Percentiles rank a stretch among this genome's conserved stretches.
Conservation (phyloP, 805 yeast genomes). For the Candida rishiriensis region DNA sequence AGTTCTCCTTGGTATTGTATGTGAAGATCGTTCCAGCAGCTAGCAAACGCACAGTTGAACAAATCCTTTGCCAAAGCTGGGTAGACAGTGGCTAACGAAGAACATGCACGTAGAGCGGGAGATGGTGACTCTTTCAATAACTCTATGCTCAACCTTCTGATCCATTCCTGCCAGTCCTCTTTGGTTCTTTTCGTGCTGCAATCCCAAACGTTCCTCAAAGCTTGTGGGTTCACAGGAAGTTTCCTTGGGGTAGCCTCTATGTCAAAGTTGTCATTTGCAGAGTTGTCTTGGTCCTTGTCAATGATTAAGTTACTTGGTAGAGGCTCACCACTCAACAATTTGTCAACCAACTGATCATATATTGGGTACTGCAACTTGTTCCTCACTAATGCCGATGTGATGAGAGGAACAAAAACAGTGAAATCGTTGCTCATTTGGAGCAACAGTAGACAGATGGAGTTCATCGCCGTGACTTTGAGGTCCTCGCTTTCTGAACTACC, state of each 20-base stretch:
- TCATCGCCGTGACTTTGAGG: constrained; percentile 60
- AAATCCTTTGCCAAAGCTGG: constrained; percentile 85
- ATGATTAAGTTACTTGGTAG: constrained; percentile 72
- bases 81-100: constrained; percentile 80
- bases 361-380: constrained; percentile 64
- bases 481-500: constrained; percentile 41
- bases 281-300: constrained; percentile 48
- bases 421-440: constrained; percentile 83
- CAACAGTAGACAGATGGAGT: constrained; percentile 71
- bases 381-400: constrained; percentile 59
- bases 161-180: constrained; percentile 99
- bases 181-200: constrained; percentile 81
- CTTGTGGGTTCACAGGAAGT: constrained; percentile 61
- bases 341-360: constrained; percentile 78
- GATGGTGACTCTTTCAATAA: constrained; percentile 89
- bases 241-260: constrained; percentile 69
- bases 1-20: constrained; percentile 87
- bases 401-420: constrained; percentile 78
- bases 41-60: constrained; percentile 91
- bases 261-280: constrained; percentile 46
- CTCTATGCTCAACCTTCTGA: constrained; percentile 79
- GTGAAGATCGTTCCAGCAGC: constrained; percentile 91
- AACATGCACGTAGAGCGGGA: constrained; percentile 89
- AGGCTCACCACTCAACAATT: constrained; percentile 78
- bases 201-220: constrained; percentile 84